These are phyloP conservation scores for Rostrohypoxylon terebratum DNA, from an alignment of 495 filamentous ascomycete species.

Conservation along the genomic window DNA sequence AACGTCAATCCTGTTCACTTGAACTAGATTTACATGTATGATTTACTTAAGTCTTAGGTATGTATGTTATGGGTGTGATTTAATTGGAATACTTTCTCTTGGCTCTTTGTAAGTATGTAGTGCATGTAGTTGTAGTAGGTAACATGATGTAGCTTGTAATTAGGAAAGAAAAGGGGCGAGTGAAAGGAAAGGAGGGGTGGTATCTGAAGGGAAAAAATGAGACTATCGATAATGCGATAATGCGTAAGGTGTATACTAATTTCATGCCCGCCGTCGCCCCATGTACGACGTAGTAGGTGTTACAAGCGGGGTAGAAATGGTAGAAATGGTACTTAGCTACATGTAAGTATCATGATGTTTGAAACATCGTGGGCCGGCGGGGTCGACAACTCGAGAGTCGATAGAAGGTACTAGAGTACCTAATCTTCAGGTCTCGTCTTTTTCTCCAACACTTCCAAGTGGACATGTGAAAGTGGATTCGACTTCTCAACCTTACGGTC, in stretches of 20 bases:
- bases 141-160: background rate
- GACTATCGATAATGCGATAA: slow-evolving; percentile 44
- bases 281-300: background rate
- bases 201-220: background rate
- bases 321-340: background rate
- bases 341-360: slow-evolving; percentile 6
- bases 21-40: background rate
- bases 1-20: background rate
- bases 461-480: slow-evolving; percentile 38
- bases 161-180: background rate
- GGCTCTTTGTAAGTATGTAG: background rate
- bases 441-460: background rate
- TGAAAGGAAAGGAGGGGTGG: slow-evolving; percentile 11
- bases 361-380: slow-evolving; percentile 26
- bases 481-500: slow-evolving; percentile 2
- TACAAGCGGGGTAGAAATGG: slow-evolving; percentile 36
- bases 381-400: too few species aligned
- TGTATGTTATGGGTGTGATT: background rate
- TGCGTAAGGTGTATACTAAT: slow-evolving; percentile 27
- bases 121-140: too few species aligned
- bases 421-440: slow-evolving; percentile 14
- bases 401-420: too few species aligned
- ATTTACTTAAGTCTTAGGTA: background rate
- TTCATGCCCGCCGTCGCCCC: background rate
- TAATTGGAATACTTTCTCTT: background rate